A percentile compares a stretch with the other conserved stretches of the same genome.
These are phyloP conservation scores for Sporothrix pseudoabietina DNA, from an alignment of 2,329 filamentous ascomycete species.

Conservation along the genomic window DNA sequence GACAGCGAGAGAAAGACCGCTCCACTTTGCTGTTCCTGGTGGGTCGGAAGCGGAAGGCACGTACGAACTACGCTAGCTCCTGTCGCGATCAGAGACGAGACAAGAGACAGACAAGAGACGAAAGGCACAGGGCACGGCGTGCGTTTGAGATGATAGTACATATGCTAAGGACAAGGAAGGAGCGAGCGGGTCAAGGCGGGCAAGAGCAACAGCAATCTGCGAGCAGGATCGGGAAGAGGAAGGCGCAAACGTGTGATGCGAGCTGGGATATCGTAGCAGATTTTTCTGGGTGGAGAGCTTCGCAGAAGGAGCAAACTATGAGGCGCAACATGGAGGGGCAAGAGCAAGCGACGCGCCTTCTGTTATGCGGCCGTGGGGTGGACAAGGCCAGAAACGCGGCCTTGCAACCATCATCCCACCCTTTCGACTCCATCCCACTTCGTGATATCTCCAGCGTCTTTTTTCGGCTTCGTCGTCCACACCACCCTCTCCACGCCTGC, in stretches of 20 bases:
- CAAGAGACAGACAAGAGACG: not conserved
- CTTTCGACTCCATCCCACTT: conserved; percentile 25
- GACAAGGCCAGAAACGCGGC: not conserved
- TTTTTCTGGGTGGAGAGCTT: too few relatives aligned
- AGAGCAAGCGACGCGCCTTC: not conserved
- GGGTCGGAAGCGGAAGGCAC: conserved; percentile 29
- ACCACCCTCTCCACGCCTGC: conserved; percentile 6
- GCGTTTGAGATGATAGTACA: not conserved
- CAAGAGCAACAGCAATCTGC: not conserved
- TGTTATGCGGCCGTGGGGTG: not conserved
- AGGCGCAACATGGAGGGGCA: not conserved
- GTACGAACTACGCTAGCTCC: not conserved
- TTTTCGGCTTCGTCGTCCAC: conserved; percentile 22
- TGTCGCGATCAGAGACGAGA: conserved; percentile 8
- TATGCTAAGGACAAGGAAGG: not conserved
- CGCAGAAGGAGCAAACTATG: not conserved
- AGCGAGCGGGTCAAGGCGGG: not conserved
- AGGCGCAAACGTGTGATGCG: not conserved
- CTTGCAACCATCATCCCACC: conserved; percentile 7
- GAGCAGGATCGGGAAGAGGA: conserved; percentile 2
- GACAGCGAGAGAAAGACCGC: conserved; percentile 27
- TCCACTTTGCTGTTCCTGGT: conserved; percentile 14
- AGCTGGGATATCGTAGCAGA: not conserved
- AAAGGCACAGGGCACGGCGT: not conserved
- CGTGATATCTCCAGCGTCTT: conserved; percentile 21